Percentiles rank a stretch among this genome's conserved stretches.
Evolutionary conservation across 768 basidiomycete species (phyloP).

Genomic region (Mycena floridula): DNA sequence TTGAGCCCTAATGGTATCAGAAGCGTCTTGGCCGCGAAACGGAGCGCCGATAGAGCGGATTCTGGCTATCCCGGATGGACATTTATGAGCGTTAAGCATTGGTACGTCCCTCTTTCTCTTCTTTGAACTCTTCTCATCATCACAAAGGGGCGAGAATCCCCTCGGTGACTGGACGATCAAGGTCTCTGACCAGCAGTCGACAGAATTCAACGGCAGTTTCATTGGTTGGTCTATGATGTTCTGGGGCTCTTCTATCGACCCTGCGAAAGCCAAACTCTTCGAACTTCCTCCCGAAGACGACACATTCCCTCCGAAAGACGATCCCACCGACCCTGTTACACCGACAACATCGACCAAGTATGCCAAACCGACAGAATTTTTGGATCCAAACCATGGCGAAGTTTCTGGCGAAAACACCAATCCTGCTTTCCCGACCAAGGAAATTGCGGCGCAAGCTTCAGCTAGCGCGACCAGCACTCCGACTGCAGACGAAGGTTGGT

Average conservation of each 20-base stretch:
- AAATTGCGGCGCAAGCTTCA: constrained; percentile 13
- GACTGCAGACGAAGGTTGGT: constrained; percentile 80
- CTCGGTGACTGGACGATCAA: constrained; percentile 85
- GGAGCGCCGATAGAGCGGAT: constrained; percentile 55
- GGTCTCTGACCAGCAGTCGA: constrained; percentile 72
- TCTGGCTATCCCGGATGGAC: constrained; percentile 90
- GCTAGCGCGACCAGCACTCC: constrained; percentile 36
- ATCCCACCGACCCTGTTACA: constrained; percentile 29
- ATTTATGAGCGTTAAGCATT: constrained; percentile 99
- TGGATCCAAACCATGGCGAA: constrained; percentile 81
- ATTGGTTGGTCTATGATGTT: constrained; percentile 89
- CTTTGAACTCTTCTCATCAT: constrained; percentile 19
- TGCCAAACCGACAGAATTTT: constrained; percentile 79
- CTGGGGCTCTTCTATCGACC: constrained; percentile 85
- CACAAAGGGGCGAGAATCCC: constrained; percentile 83
- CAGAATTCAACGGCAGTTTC: constrained; percentile 57
- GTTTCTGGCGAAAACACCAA: constrained; percentile 76
- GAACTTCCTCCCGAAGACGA: constrained; percentile 53
- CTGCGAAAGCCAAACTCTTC: constrained; percentile 56
- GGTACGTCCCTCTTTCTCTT: constrained; percentile 44
- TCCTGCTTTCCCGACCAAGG: constrained; percentile 57
- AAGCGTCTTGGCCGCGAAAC: constrained; percentile 74
- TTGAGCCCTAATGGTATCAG: constrained; percentile 79
- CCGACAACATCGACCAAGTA: constrained; percentile 51
- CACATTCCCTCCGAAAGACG: constrained; percentile 41